Evolutionary conservation across 768 basidiomycete genomes (phyloP), one percentile per base, ranked within the genome.

Genomic region (Phlebiopsis flavidoalba): DNA sequence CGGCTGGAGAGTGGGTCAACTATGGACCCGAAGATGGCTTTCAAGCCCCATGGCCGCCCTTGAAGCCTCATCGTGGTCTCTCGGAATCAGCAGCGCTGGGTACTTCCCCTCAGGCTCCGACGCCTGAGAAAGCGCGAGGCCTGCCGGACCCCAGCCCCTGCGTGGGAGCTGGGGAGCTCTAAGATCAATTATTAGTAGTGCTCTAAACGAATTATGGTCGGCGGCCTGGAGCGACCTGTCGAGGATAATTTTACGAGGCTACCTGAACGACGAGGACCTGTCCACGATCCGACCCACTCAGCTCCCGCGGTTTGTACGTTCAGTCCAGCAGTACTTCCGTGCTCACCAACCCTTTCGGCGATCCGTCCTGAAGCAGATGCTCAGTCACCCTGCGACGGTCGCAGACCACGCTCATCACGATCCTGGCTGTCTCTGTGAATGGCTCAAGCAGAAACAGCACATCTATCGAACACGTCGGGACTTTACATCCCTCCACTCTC

Each of bases 11-110:
- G 21, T 55, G 54, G 54, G 37, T 17, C 14, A 37, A n/a, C 8
- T 55, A 55, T 37, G 40, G 54, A 21, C 54, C 54, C 3, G 54
- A 55, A 8, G 54, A 55, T n/a, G 54, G 54, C 10, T 51, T 59
- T 31, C 49, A 43, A 21, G 21, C 36, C 15, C 58, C 58, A 8
- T 59, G 58, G 58, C 48, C 58, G 3, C 37, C 58, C 2, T 26
- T 52, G 36, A 43, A 24, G 5, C 50, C 58, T 35, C 22, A n/a
- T n/a, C 19, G 36, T 17, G 58, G 48, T 5, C 58, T 5, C 58
- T 59, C 1, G 58, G 48, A 7, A 50, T 51, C n/a, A 53, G 52
- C 6, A 36, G 11, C 5, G 19, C 52, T 17, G 21, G 12, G 10
- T 14, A 36, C 11, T 2, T 35, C 11, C 24, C 50, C 24, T 14